Base-by-base conservation (phyloP, 2,329 filamentous ascomycete species). In the Alternaria sp. region DNA sequence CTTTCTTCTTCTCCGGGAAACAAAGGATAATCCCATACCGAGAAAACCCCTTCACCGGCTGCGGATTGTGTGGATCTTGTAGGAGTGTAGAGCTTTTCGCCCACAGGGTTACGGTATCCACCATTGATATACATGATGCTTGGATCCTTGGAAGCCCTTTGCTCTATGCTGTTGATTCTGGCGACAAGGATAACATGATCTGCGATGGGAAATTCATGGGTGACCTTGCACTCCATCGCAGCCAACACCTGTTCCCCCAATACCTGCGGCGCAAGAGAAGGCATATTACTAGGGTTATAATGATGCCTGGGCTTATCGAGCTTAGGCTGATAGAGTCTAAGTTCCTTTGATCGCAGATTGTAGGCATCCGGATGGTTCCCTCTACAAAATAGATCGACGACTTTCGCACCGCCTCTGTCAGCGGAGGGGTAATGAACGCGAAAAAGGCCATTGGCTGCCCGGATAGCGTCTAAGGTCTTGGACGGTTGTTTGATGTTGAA, bases 401-500 rank as follows among this genome's bases (percentile, higher is more conserved):
- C 60, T 6, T 51, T 63, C 9, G 78, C 79, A 6, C 79, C 80
- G 26, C 62, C 44, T 4, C 60, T 26, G 3, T 71, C 65, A 23
- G 75, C 72, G 5, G 65, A 61, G 3, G 88, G 80, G n/a, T 88
- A 75, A 68, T 88, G 84, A 1, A 87, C 81, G 7, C 82, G 80
- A 65, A 90, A 86, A 18, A 50, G 66, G 10, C 73, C 71, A 0
- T 79, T 71, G 5, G 78, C 73, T 4, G 69, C 70, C 1, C 83
- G 84, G 20, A 90, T 85, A 7, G 86, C 86, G 57, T 84, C 80
- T 51, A 87, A 82, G 0, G 87, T 89, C 41, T 84, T 81, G 1
- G 87, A 89, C 2, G 87, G 86, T 2, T 82, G 69, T 55, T 84
- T 84, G 60, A 90, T 82, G 65, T 90, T 90, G 82, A 90, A 90